Conservation (phyloP, 352 stramenopile species). For the Thraustotheca clavata region DNA sequence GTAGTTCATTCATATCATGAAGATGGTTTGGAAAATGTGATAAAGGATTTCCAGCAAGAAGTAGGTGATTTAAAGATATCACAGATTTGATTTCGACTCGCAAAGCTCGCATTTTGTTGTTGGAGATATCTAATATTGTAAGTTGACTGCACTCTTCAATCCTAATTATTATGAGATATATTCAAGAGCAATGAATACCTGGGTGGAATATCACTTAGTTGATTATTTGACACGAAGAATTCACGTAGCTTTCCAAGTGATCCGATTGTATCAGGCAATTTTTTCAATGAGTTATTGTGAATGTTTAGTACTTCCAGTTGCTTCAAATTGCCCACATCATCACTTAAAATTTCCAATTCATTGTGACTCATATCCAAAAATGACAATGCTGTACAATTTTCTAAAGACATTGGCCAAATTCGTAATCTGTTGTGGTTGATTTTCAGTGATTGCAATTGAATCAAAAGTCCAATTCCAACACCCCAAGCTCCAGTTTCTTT, state of each 20-base stretch:
- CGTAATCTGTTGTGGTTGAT: constrained; percentile 48
- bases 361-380: constrained; percentile 51
- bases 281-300: constrained; percentile 33
- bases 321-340: constrained; percentile 35
- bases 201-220: constrained; percentile 30
- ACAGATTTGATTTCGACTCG: constrained; percentile 37
- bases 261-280: constrained; percentile 37
- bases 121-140: constrained; percentile 17
- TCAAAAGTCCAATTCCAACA: constrained; percentile 46
- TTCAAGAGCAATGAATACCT: background rate
- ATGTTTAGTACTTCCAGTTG: constrained; percentile 33
- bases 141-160: background rate
- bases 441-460: constrained; percentile 32
- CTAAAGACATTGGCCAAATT: background rate
- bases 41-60: constrained; percentile 37
- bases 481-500: constrained; percentile 66
- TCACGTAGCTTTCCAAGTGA: constrained; percentile 31
- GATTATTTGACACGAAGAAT: constrained; percentile 36
- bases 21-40: constrained; percentile 27
- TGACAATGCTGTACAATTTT: constrained; percentile 5
- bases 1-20: background rate
- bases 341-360: constrained; percentile 26
- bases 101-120: constrained; percentile 37
- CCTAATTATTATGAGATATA: background rate
- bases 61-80: constrained; percentile 31